Evolutionary conservation across 208 protist genomes (phyloP).

Genomic region (Leishmania mexicana): DNA sequence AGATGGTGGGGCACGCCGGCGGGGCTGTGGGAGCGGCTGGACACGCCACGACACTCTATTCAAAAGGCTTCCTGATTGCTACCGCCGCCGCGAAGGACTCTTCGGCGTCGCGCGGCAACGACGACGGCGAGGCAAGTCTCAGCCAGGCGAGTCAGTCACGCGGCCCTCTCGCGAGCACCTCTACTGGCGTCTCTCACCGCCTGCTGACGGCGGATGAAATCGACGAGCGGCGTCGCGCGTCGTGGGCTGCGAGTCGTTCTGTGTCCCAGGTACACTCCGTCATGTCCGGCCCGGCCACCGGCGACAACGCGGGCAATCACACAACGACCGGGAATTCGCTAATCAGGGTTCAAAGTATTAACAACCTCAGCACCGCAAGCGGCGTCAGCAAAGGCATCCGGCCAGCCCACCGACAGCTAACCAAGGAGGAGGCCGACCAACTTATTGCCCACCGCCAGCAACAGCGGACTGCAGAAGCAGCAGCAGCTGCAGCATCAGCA

Average conservation of each 20-base stretch:
- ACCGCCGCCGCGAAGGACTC: constrained; percentile 1
- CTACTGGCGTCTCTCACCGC: constrained; percentile 28
- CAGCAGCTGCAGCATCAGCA: constrained; percentile 12
- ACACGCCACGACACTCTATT: constrained; percentile 17
- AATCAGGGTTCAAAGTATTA: background rate
- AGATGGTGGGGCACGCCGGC: background rate
- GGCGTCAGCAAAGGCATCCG: constrained; percentile 13
- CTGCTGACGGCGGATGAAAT: constrained; percentile 28
- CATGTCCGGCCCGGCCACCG: background rate
- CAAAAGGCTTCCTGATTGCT: constrained; percentile 29
- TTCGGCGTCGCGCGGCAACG: background rate
- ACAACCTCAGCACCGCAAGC: constrained; percentile 22
- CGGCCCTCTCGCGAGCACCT: constrained; percentile 11
- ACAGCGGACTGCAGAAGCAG: constrained; percentile 27
- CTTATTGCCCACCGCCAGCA: constrained; percentile 38
- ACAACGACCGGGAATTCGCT: background rate
- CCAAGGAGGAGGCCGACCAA: constrained; percentile 34
- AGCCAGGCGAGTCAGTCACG: constrained; percentile 18
- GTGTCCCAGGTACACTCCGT: constrained; percentile 2
- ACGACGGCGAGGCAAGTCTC: background rate
- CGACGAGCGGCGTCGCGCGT: constrained; percentile 17
- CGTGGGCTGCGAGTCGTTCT: constrained; percentile 12
- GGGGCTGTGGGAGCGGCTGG: background rate
- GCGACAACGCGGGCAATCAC: background rate
- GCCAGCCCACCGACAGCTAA: constrained; percentile 39